These are phyloP conservation scores for Polyporus tsugae DNA, from an alignment of 1,284 basidiomycete genomes.

Conservation along the genomic window DNA sequence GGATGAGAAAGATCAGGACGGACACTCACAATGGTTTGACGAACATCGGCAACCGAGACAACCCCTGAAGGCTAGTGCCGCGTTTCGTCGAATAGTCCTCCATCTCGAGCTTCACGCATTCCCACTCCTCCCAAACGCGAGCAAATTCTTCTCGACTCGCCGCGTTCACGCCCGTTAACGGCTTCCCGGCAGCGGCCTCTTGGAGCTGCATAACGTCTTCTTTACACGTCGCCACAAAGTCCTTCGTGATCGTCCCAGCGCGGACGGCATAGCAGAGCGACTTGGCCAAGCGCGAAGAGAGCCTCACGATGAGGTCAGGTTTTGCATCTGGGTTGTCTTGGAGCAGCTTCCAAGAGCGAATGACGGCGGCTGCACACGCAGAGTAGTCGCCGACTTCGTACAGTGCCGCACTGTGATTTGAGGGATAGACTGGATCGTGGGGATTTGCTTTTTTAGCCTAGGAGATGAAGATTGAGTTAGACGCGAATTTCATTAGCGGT, in stretches of 20 bases:
- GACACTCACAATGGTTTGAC: background rate
- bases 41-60: background rate
- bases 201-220: background rate
- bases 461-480: background rate
- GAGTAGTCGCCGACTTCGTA: conserved; percentile 44
- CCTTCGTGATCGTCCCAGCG: background rate
- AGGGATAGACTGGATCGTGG: conserved; percentile 38
- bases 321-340: background rate
- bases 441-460: conserved; percentile 30
- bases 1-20: background rate
- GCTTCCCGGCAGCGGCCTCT: background rate
- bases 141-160: background rate
- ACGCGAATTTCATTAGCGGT: background rate
- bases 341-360: conserved; percentile 36
- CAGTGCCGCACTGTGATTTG: conserved; percentile 45
- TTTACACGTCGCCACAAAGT: background rate
- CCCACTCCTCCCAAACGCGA: background rate
- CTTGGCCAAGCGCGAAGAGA: background rate
- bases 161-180: background rate
- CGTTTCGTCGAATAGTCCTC: background rate
- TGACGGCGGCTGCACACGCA: conserved; percentile 36
- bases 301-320: background rate
- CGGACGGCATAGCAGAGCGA: background rate
- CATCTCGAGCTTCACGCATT: background rate
- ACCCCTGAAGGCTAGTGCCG: background rate